phyloP scores from a whole-genome alignment of 1,139 yeast species.

The Saccharomyces hybrid region DNA sequence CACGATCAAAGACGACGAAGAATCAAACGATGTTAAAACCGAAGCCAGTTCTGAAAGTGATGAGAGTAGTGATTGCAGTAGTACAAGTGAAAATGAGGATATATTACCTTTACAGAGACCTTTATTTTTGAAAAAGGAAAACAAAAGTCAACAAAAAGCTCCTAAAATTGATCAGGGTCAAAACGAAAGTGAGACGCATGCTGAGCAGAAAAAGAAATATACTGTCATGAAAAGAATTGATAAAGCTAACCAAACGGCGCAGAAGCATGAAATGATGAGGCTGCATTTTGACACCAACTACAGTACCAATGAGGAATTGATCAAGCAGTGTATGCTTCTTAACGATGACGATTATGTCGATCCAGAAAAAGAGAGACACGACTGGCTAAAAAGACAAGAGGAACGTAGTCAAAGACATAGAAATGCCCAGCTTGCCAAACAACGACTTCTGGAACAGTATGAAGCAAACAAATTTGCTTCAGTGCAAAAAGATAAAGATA shows the following conservation, averaged over 20 bases:
- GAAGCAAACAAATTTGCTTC: slow-evolving; percentile 14
- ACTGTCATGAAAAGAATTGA: slow-evolving; percentile 13
- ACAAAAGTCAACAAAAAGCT: background rate
- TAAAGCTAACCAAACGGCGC: slow-evolving; percentile 12
- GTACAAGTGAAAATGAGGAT: slow-evolving; percentile 12
- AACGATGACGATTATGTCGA: slow-evolving; percentile 25
- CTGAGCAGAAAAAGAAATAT: slow-evolving; percentile 4
- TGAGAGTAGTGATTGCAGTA: slow-evolving; percentile 6
- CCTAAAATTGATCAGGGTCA: background rate
- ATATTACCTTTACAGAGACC: slow-evolving; percentile 22
- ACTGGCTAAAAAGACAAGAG: slow-evolving; percentile 23
- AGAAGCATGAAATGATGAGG: slow-evolving; percentile 9
- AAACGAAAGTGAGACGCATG: no score
- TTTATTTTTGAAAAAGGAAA: slow-evolving; percentile 17
- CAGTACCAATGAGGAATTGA: slow-evolving; percentile 22
- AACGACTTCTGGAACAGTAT: slow-evolving; percentile 22
- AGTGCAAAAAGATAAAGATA: slow-evolving; percentile 6
- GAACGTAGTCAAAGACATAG: slow-evolving; percentile 17
- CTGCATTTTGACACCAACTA: slow-evolving; percentile 13
- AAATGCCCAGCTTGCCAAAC: slow-evolving; percentile 19
- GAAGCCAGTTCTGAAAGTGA: background rate
- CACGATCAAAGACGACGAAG: background rate
- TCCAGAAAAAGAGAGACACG: slow-evolving; percentile 16
- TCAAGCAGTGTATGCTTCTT: slow-evolving; percentile 16
- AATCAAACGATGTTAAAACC: background rate